phyloP scores from a whole-genome alignment of 129 eudicot genomes.

The Smallanthus sonchifolius region DNA sequence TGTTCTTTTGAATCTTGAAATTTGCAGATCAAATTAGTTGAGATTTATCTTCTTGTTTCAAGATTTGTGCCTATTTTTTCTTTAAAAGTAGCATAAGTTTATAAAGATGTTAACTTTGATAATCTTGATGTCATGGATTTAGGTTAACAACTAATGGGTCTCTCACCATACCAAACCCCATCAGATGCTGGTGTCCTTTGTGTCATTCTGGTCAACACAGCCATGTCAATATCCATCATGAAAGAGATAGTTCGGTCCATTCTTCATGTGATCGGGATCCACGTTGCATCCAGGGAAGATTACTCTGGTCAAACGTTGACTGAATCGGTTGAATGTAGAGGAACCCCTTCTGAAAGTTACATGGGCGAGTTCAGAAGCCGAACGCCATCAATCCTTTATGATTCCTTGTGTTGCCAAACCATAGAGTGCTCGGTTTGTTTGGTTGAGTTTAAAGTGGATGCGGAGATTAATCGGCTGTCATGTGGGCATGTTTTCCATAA shows the following conservation, averaged over 20 bases:
- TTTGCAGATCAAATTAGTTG: conserved; percentile 5
- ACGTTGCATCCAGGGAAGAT: conserved; percentile 61
- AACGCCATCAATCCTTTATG: conserved; percentile 52
- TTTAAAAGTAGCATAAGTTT: not conserved
- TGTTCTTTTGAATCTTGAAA: not conserved
- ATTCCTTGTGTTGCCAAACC: conserved; percentile 35
- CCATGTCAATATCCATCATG: conserved; percentile 60
- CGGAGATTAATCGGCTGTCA: conserved; percentile 65
- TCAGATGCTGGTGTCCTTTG: conserved; percentile 76
- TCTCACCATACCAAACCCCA: conserved; percentile 65
- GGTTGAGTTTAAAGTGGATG: conserved; percentile 57
- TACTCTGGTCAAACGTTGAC: conserved; percentile 29
- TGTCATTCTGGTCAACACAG: conserved; percentile 70
- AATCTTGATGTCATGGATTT: not conserved
- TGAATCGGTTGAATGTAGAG: conserved; percentile 42
- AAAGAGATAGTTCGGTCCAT: conserved; percentile 58
- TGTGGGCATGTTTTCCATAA: conserved; percentile 85
- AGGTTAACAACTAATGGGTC: conserved; percentile 71
- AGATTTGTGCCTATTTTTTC: not conserved
- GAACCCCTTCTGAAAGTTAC: conserved; percentile 53
- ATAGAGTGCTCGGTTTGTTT: conserved; percentile 82
- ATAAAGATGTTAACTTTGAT: not conserved
- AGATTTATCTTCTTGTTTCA: not conserved
- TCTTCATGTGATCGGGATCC: conserved; percentile 73
- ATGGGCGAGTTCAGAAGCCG: conserved; percentile 64